Conservation (phyloP, 176 grass and related monocot species). For the Eremochloa ophiuroides region DNA sequence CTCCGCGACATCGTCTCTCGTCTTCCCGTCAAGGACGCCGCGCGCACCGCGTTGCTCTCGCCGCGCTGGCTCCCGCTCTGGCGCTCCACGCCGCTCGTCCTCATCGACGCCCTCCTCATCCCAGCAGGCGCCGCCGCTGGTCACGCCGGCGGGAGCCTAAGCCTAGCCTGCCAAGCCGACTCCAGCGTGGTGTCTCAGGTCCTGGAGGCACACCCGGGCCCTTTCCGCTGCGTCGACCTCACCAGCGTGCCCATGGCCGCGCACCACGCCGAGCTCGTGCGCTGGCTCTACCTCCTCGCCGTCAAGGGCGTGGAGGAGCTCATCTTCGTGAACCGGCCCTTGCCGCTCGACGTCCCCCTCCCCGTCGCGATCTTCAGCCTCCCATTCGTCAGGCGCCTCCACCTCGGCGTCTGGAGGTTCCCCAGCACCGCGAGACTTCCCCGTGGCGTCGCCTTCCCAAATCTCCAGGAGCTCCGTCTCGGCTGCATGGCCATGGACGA, state of each 20-base stretch:
- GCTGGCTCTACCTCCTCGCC: conserved; percentile 23
- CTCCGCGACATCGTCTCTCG: not conserved
- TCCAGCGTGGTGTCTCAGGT: not conserved
- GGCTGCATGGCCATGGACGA: not conserved
- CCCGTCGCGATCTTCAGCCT: conserved; percentile 9
- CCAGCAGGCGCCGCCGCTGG: too few species aligned
- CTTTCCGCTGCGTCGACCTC: conserved; percentile 19
- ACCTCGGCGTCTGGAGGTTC: conserved; percentile 22
- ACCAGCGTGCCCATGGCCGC: not conserved
- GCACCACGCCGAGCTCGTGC: not conserved
- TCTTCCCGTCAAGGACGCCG: not conserved
- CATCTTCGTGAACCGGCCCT: conserved; percentile 18
- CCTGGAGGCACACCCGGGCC: not conserved
- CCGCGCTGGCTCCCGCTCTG: conserved; percentile 8
- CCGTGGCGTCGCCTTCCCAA: conserved; percentile 9
- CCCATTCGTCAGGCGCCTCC: conserved; percentile 16
- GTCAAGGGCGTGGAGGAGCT: not conserved
- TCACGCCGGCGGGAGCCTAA: too few species aligned
- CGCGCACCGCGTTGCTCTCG: not conserved
- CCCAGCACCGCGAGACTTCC: not conserved
- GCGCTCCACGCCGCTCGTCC: not conserved
- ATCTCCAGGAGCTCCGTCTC: conserved; percentile 28
- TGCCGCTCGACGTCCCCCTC: not conserved
- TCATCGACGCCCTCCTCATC: not conserved
- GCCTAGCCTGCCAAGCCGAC: too few species aligned